A percentile compares a stretch with the other conserved stretches of the same genome.
Conservation (phyloP, 768 basidiomycete genomes). For the Amanita inopinata region DNA sequence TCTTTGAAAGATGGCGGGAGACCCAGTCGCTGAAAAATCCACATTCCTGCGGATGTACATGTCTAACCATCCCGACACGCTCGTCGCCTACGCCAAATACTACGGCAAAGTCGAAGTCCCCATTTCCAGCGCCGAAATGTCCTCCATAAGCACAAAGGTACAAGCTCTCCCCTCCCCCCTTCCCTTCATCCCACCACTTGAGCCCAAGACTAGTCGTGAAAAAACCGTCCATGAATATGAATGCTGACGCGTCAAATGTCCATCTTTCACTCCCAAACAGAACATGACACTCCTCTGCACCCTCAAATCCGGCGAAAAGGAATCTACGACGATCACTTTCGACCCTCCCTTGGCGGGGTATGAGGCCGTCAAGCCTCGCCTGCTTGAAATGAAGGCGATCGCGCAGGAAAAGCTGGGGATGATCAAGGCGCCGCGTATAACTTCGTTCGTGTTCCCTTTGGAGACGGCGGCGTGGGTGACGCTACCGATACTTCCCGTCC, state of each 20-base stretch:
- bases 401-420: conserved; percentile 76
- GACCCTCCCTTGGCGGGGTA: conserved; percentile 68
- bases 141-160: conserved; percentile 57
- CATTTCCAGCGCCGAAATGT: conserved; percentile 61
- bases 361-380: conserved; percentile 73
- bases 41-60: conserved; percentile 77
- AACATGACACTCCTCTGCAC: conserved; percentile 64
- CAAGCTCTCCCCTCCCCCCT: conserved; percentile 11
- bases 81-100: conserved; percentile 77
- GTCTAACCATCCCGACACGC: conserved; percentile 74
- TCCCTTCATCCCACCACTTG: not conserved
- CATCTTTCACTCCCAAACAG: conserved; percentile 28
- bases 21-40: conserved; percentile 70
- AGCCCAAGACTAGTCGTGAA: too few species aligned
- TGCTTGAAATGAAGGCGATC: conserved; percentile 71
- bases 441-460: conserved; percentile 39
- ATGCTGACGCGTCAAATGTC: not conserved
- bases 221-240: too few species aligned
- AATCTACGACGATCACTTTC: conserved; percentile 46
- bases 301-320: conserved; percentile 35
- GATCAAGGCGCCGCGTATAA: conserved; percentile 57
- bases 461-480: not conserved
- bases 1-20: conserved; percentile 20
- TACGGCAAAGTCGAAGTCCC: conserved; percentile 52
- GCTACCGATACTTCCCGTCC: not conserved